phyloP scores from a whole-genome alignment of 1,284 basidiomycete species.

The Ustilago trichophora region DNA sequence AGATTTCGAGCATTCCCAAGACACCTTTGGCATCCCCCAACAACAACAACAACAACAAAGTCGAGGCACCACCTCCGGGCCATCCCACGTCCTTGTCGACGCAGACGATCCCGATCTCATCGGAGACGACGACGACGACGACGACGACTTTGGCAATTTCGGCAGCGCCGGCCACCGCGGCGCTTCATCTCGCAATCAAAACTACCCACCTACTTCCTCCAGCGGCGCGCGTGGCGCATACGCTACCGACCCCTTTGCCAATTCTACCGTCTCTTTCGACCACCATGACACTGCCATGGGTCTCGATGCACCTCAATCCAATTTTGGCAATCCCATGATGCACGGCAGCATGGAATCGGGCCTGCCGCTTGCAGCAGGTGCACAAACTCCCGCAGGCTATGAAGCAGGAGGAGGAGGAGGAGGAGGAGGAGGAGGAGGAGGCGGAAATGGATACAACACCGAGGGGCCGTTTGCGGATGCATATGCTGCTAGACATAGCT shows the following conservation, averaged over 20 bases:
- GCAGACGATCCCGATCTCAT: slow-evolving; percentile 61
- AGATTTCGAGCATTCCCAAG: slow-evolving; percentile 24
- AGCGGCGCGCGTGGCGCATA: no score
- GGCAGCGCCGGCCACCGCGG: no score
- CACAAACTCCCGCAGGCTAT: slow-evolving; percentile 49
- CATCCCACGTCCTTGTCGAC: slow-evolving; percentile 60
- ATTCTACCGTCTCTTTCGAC: slow-evolving; percentile 31
- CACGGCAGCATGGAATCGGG: slow-evolving; percentile 50
- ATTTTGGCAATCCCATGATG: slow-evolving; percentile 31
- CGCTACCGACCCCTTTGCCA: slow-evolving; percentile 20
- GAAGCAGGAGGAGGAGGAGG: slow-evolving; percentile 25
- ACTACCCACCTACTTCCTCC: slow-evolving; percentile 27
- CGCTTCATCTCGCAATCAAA: slow-evolving; percentile 14
- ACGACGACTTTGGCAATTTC: slow-evolving; percentile 35
- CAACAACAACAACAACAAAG: not conserved
- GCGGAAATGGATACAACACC: slow-evolving; percentile 12
- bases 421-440: no score
- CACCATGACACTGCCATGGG: slow-evolving; percentile 42
- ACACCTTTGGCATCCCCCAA: no score
- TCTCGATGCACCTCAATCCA: slow-evolving; percentile 28
- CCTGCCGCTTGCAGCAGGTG: slow-evolving; percentile 43
- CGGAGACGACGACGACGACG: no score
- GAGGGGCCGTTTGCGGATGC: slow-evolving; percentile 54
- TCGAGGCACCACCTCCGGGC: slow-evolving; percentile 9
- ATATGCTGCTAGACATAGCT: slow-evolving; percentile 46